Conservation (phyloP, 1,284 basidiomycete genomes). For the Fomitopsis schrenkii region DNA sequence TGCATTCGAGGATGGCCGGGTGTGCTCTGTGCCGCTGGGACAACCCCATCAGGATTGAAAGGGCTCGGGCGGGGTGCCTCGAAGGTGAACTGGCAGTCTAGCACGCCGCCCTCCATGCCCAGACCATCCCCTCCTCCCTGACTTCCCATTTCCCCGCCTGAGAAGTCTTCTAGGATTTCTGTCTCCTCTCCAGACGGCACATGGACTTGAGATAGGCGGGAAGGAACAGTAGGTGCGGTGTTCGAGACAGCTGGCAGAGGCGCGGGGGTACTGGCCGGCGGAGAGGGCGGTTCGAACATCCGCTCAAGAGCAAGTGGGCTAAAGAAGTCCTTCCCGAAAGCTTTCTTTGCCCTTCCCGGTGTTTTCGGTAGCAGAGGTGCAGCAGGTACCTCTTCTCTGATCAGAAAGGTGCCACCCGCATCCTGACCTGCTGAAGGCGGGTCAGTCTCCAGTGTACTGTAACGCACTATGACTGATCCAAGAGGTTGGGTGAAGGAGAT, state of each 20-base stretch:
- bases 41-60: constrained; percentile 30
- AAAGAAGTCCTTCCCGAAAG: constrained; percentile 75
- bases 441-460: constrained; percentile 33
- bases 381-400: constrained; percentile 65
- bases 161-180: constrained; percentile 1
- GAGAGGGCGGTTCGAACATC: constrained; percentile 90
- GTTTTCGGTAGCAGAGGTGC: constrained; percentile 59
- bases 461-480: constrained; percentile 45
- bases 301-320: constrained; percentile 79
- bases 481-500: constrained; percentile 61
- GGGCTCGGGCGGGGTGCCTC: constrained; percentile 44
- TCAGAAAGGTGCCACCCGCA: constrained; percentile 69
- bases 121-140: neutral
- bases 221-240: constrained; percentile 30
- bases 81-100: constrained; percentile 75
- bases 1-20: constrained; percentile 36
- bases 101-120: constrained; percentile 18
- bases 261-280: constrained; percentile 36
- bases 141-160: neutral
- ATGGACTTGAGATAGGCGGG: constrained; percentile 32
- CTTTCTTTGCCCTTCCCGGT: constrained; percentile 58
- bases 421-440: constrained; percentile 23
- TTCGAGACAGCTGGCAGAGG: constrained; percentile 19
- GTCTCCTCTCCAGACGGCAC: constrained; percentile 14
- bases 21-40: constrained; percentile 45